Conservation (phyloP, 257 asterid genomes). For the Penstemon eatonii region DNA sequence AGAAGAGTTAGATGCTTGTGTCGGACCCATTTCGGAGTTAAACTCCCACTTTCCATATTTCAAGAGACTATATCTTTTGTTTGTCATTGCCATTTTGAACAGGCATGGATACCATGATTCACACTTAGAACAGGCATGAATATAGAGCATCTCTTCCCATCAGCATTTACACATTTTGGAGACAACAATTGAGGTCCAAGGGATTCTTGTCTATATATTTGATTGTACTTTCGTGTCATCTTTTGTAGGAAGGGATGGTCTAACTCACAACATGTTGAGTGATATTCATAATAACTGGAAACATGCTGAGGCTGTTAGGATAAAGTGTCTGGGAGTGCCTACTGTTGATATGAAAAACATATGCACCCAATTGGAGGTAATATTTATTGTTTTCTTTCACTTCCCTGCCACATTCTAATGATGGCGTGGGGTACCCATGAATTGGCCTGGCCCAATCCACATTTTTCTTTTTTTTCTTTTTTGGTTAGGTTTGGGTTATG, state of each 20-base stretch:
- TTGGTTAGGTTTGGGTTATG: too few relatives aligned
- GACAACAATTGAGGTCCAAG: constrained; percentile 13
- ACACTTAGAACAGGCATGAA: too few relatives aligned
- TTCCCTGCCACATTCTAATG: background rate
- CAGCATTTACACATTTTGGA: background rate
- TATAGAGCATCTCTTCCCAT: background rate
- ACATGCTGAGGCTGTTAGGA: constrained; percentile 79
- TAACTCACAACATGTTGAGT: constrained; percentile 92
- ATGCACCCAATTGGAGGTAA: constrained; percentile 87
- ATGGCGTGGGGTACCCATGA: too few relatives aligned
- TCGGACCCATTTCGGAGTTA: background rate
- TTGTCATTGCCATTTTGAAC: too few relatives aligned
- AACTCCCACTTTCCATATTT: too few relatives aligned
- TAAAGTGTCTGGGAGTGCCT: constrained; percentile 96
- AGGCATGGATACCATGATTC: too few relatives aligned
- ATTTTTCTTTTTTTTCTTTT: too few relatives aligned
- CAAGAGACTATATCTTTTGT: too few relatives aligned
- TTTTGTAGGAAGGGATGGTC: constrained; percentile 81
- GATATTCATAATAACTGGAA: constrained; percentile 92
- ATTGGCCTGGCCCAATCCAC: too few relatives aligned
- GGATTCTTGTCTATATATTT: constrained; percentile 3
- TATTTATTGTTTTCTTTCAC: constrained; percentile 7
- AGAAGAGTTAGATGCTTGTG: background rate
- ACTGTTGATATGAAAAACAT: constrained; percentile 90
- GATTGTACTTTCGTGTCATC: constrained; percentile 6